Conservation (phyloP, 177 flowering plant genomes). For the Tripterygium wilfordii region DNA sequence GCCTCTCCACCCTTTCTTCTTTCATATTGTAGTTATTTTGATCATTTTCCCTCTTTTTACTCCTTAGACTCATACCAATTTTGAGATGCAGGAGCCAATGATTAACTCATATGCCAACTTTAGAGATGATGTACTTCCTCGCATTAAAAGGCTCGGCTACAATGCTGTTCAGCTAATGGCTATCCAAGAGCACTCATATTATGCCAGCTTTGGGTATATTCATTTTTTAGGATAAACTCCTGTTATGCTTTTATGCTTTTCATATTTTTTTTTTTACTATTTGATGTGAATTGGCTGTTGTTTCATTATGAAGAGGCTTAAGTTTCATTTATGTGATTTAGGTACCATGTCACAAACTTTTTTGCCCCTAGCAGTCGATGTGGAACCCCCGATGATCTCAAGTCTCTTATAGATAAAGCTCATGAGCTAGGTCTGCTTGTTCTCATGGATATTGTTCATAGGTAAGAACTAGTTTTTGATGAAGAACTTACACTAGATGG, state of each 20-base stretch:
- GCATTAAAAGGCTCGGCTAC: slow-evolving; percentile 91
- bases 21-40: no score
- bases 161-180: slow-evolving; percentile 99
- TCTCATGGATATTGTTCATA: slow-evolving; percentile 99
- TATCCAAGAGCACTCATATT: slow-evolving; percentile 97
- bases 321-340: slow-evolving; percentile 14
- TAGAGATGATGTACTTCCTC: slow-evolving; percentile 98
- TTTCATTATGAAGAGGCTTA: no score
- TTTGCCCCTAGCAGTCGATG: slow-evolving; percentile 99
- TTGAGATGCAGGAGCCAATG: slow-evolving; percentile 73
- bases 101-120: slow-evolving; percentile 86
- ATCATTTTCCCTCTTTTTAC: no score
- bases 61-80: slow-evolving; percentile 2
- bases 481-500: not conserved
- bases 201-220: slow-evolving; percentile 96
- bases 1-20: not conserved
- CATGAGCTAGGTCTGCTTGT: slow-evolving; percentile 96
- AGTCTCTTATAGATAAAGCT: slow-evolving; percentile 93
- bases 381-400: slow-evolving; percentile 98
- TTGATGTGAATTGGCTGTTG: no score
- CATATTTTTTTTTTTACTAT: not conserved
- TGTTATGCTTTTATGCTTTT: not conserved
- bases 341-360: slow-evolving; percentile 98
- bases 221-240: not conserved
- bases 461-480: slow-evolving; percentile 35